Percentiles rank a stretch among this genome's conserved stretches.
These are phyloP conservation scores for Verticillium zaregamsianum DNA, from an alignment of 2,329 filamentous ascomycete genomes.

Conservation along the genomic window DNA sequence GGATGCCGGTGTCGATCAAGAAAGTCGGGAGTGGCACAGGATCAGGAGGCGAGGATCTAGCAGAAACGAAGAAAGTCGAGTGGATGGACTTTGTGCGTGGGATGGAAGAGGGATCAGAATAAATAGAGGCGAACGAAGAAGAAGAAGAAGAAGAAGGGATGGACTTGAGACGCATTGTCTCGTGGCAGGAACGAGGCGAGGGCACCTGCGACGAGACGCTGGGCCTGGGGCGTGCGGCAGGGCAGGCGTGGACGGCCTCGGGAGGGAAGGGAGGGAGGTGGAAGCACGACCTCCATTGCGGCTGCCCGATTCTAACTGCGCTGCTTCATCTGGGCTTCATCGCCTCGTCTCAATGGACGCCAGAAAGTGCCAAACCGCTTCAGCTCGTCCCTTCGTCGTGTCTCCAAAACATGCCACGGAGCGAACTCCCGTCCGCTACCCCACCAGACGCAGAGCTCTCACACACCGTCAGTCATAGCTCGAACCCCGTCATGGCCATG, in stretches of 20 bases:
- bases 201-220: neutral
- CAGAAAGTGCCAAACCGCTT: neutral
- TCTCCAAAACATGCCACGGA: neutral
- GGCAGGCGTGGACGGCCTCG: neutral
- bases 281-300: neutral
- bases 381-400: neutral
- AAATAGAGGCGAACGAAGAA: neutral
- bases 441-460: neutral
- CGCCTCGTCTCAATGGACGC: neutral
- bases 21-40: neutral
- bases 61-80: neutral
- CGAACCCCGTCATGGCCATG: neutral
- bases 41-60: neutral
- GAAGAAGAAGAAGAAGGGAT: neutral
- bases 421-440: neutral
- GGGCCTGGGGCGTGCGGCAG: neutral
- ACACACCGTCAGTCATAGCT: neutral
- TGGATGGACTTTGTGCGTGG: neutral
- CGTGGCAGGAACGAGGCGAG: neutral
- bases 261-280: neutral
- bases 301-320: neutral
- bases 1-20: slow-evolving; percentile 1
- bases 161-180: neutral
- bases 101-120: neutral
- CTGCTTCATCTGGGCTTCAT: neutral